Evolutionary conservation across 441 rosid genomes (phyloP).

Genomic region (Dalechampia spathulata): DNA sequence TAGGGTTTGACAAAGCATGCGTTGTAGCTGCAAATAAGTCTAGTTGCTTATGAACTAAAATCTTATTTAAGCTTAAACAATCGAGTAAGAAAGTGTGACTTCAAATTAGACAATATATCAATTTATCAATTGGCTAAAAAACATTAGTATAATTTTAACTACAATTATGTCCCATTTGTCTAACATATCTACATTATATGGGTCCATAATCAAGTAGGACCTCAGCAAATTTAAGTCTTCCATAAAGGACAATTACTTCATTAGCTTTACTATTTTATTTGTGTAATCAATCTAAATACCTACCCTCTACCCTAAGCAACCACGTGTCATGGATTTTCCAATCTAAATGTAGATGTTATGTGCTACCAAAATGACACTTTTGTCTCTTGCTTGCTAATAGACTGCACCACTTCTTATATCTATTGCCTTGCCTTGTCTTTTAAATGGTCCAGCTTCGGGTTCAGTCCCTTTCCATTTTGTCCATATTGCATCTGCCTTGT

Average conservation of each 20-base stretch:
- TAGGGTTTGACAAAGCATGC: too few relatives aligned
- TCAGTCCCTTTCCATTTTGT: background rate
- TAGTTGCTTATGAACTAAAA: too few relatives aligned
- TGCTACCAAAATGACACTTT: constrained; percentile 19
- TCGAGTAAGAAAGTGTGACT: too few relatives aligned
- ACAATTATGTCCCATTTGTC: constrained; percentile 18
- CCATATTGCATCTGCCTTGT: background rate
- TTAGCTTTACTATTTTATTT: too few relatives aligned
- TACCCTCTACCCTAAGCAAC: background rate
- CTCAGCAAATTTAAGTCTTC: background rate
- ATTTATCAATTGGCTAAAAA: too few relatives aligned
- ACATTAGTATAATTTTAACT: background rate
- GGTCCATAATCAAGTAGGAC: constrained; percentile 24
- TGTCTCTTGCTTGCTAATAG: constrained; percentile 6
- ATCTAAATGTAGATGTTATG: constrained; percentile 14
- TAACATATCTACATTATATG: constrained; percentile 12
- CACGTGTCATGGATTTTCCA: constrained; percentile 6
- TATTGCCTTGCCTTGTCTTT: background rate
- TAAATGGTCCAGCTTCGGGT: background rate
- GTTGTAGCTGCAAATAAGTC: too few relatives aligned
- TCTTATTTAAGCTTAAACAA: too few relatives aligned
- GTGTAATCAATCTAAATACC: too few relatives aligned
- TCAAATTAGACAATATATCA: too few relatives aligned
- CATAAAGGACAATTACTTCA: too few relatives aligned
- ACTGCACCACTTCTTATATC: constrained; percentile 6